These are phyloP conservation scores for Serendipita indica DNA, from an alignment of 768 basidiomycete species.

Conservation along the genomic window DNA sequence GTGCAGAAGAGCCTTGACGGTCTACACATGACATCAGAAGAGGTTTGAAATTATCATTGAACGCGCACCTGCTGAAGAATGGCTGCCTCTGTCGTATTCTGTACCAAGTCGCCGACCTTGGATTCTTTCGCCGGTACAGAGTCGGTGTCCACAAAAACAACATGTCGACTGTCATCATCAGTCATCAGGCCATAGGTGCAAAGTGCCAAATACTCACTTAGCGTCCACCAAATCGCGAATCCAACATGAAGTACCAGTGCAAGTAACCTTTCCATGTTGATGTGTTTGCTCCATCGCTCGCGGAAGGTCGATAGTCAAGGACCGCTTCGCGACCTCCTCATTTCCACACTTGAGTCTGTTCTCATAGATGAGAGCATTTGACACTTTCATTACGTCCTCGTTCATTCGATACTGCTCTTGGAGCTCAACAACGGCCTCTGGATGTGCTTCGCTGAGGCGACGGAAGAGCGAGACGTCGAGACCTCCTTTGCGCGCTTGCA, in stretches of 20 bases:
- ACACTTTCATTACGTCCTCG: conserved; percentile 82
- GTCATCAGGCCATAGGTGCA: not conserved
- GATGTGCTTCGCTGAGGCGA: conserved; percentile 74
- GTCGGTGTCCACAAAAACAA: conserved; percentile 92
- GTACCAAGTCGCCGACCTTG: conserved; percentile 73
- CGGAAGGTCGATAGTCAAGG: conserved; percentile 38
- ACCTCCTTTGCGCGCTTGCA: conserved; percentile 61
- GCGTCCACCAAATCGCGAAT: conserved; percentile 45
- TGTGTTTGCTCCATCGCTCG: conserved; percentile 34
- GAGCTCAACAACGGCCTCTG: conserved; percentile 71
- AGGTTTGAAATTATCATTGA: conserved; percentile 21
- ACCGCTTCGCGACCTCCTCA: conserved; percentile 46
- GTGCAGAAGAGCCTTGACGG: conserved; percentile 46
- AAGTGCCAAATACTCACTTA: conserved; percentile 30
- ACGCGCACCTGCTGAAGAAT: conserved; percentile 27
- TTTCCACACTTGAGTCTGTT: conserved; percentile 68
- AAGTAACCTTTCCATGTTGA: conserved; percentile 16
- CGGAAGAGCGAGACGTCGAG: conserved; percentile 85
- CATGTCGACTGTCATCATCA: conserved; percentile 49
- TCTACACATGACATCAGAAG: conserved; percentile 34
- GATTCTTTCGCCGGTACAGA: conserved; percentile 62
- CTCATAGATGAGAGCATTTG: conserved; percentile 74
- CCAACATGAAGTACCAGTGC: conserved; percentile 46
- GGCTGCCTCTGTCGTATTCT: conserved; percentile 68
- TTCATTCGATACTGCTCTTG: conserved; percentile 94